Conservation (phyloP, 2,329 filamentous ascomycete genomes). For the Pseudophaeomoniella oleicola region DNA sequence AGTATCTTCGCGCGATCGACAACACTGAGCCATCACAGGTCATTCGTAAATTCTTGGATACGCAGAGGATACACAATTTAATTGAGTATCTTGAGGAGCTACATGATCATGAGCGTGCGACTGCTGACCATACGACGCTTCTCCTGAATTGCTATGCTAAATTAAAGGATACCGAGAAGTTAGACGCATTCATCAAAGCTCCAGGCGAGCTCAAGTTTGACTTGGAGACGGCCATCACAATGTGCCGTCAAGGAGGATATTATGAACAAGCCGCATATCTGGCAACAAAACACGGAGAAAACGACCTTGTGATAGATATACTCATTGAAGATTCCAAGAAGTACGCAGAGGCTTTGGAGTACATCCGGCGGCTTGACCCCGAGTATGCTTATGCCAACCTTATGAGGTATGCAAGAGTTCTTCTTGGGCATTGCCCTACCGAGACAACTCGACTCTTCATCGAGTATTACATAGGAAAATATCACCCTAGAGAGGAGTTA, state of each 20-base stretch:
- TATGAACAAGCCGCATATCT: conserved; percentile 93
- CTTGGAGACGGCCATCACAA: conserved; percentile 87
- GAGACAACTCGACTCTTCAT: conserved; percentile 81
- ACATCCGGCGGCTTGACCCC: conserved; percentile 77
- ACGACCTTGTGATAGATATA: conserved; percentile 87
- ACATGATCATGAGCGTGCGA: conserved; percentile 85
- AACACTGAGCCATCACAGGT: conserved; percentile 93
- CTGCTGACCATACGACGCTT: conserved; percentile 86
- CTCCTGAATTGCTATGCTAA: conserved; percentile 96
- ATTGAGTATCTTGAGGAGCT: conserved; percentile 95
- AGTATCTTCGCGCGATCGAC: conserved; percentile 91
- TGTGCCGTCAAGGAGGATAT: conserved; percentile 95
- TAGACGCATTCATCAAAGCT: conserved; percentile 93
- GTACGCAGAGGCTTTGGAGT: conserved; percentile 76
- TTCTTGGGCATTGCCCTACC: conserved; percentile 72
- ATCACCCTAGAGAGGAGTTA: conserved; percentile 55
- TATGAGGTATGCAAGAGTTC: conserved; percentile 86
- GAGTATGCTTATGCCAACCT: conserved; percentile 71
- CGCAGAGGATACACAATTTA: conserved; percentile 90
- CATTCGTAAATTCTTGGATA: conserved; percentile 93
- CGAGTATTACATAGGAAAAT: conserved; percentile 84
- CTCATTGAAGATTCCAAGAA: conserved; percentile 89
- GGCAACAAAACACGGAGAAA: conserved; percentile 85
- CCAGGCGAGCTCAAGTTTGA: conserved; percentile 93
- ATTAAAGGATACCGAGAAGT: conserved; percentile 87